Conservation (phyloP, 1,284 basidiomycete species). For the Tilletiaria anomala region DNA sequence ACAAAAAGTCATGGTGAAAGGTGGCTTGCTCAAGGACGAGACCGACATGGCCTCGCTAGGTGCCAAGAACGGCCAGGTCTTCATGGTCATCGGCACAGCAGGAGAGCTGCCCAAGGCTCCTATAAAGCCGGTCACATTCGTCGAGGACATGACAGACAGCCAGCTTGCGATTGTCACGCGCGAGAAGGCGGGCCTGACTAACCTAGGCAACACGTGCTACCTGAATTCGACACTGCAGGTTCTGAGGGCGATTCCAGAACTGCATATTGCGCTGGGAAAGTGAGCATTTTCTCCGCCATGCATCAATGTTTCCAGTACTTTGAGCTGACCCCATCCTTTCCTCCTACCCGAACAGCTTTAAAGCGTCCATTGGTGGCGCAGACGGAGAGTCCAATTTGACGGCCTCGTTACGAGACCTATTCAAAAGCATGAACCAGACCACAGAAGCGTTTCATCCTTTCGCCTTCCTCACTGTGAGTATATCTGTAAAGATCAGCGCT, state of each 20-base stretch:
- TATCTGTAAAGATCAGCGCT: slow-evolving; percentile 1
- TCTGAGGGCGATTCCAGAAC: slow-evolving; percentile 73
- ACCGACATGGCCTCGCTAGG: slow-evolving; percentile 66
- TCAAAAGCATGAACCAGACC: slow-evolving; percentile 57
- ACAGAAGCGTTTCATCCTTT: slow-evolving; percentile 63
- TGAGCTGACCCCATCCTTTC: slow-evolving; percentile 39
- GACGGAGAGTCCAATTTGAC: slow-evolving; percentile 42
- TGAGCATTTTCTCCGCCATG: neutral
- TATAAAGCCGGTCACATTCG: slow-evolving; percentile 59
- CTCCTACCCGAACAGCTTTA: slow-evolving; percentile 4
- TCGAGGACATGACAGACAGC: slow-evolving; percentile 71
- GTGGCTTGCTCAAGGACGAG: slow-evolving; percentile 73
- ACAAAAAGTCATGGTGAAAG: slow-evolving; percentile 96
- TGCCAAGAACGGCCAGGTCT: slow-evolving; percentile 41
- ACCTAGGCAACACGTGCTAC: slow-evolving; percentile 73
- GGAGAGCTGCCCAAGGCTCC: slow-evolving; percentile 82
- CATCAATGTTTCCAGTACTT: slow-evolving; percentile 42
- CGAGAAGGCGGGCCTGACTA: slow-evolving; percentile 22
- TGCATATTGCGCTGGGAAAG: slow-evolving; percentile 45
- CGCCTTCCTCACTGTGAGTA: slow-evolving; percentile 48
- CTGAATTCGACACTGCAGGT: slow-evolving; percentile 92
- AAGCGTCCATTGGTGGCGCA: slow-evolving; percentile 14
- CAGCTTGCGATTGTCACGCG: slow-evolving; percentile 55
- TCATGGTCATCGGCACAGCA: slow-evolving; percentile 53
- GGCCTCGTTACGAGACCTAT: slow-evolving; percentile 57